A percentile compares a stretch with the other conserved stretches of the same genome.
phyloP scores from a whole-genome alignment of 2,329 filamentous ascomycete genomes.

The Penicillium sp. region DNA sequence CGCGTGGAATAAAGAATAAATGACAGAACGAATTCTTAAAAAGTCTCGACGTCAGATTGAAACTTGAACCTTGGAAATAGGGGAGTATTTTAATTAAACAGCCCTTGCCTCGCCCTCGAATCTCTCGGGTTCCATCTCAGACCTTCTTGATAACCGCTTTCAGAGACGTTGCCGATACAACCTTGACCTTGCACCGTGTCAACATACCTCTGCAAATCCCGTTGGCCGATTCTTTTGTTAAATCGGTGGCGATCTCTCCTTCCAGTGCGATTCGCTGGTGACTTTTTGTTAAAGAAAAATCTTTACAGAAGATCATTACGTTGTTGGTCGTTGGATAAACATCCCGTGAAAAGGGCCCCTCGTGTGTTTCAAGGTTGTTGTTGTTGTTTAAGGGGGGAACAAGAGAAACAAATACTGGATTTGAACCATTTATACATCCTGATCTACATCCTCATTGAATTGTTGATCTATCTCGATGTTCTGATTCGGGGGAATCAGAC shows the following conservation, averaged over 20 bases:
- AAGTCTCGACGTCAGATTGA: conserved; percentile 1
- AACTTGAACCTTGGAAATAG: not conserved
- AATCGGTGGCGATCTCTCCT: not conserved
- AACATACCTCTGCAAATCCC: not conserved
- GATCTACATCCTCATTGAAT: no score
- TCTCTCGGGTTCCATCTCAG: not conserved
- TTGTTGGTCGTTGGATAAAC: not conserved
- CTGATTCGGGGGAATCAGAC: not conserved
- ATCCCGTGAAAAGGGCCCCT: not conserved
- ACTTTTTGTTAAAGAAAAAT: not conserved
- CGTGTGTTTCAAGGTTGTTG: not conserved
- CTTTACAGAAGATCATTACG: not conserved
- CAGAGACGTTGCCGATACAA: not conserved
- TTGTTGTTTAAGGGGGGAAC: no score
- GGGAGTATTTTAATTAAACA: conserved; percentile 11
- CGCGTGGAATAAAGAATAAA: not conserved
- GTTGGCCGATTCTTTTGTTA: not conserved
- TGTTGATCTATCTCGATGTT: not conserved
- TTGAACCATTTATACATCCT: not conserved
- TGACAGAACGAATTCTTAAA: no score
- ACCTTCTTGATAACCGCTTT: conserved; percentile 2
- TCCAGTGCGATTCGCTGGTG: not conserved
- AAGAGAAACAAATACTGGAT: no score
- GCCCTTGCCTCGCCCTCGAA: conserved; percentile 10
- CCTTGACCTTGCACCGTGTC: conserved; percentile 4